Conservation (phyloP, 1,284 basidiomycete species). For the Inonotus hispidus region DNA sequence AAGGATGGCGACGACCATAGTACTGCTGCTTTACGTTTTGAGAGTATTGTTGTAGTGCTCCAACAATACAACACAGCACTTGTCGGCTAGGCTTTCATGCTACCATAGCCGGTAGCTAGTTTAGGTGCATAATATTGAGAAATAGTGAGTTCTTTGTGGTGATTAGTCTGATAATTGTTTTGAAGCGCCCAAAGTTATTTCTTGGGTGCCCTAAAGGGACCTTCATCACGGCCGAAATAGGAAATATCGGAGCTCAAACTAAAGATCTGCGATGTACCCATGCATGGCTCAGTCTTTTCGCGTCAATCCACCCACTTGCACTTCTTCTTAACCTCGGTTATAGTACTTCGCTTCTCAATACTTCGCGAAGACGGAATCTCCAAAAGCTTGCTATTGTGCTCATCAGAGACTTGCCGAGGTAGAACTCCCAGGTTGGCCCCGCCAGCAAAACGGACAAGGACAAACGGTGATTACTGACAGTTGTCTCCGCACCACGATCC, state of each 20-base stretch:
- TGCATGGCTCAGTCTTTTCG: not conserved
- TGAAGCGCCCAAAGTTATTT: not conserved
- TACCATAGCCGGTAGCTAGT: too few species aligned
- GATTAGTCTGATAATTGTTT: not conserved
- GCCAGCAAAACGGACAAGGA: not conserved
- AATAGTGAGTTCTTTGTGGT: too few species aligned
- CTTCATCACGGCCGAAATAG: not conserved
- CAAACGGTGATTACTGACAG: not conserved
- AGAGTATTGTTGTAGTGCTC: too few species aligned
- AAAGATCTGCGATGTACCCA: not conserved
- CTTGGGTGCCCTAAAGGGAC: not conserved
- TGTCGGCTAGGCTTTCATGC: too few species aligned
- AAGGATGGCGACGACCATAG: too few species aligned
- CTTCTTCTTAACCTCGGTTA: not conserved
- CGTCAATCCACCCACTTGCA: not conserved
- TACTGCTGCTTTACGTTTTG: too few species aligned
- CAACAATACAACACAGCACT: too few species aligned
- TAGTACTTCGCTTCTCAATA: not conserved
- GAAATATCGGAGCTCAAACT: not conserved
- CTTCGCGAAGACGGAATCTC: not conserved
- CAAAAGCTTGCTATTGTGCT: conserved; percentile 1
- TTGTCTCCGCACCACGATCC: not conserved
- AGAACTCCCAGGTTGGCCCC: not conserved
- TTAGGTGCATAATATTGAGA: too few species aligned
- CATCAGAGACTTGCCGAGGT: not conserved